Conservation (phyloP, 129 eudicot genomes). For the Sambucus nigra region DNA sequence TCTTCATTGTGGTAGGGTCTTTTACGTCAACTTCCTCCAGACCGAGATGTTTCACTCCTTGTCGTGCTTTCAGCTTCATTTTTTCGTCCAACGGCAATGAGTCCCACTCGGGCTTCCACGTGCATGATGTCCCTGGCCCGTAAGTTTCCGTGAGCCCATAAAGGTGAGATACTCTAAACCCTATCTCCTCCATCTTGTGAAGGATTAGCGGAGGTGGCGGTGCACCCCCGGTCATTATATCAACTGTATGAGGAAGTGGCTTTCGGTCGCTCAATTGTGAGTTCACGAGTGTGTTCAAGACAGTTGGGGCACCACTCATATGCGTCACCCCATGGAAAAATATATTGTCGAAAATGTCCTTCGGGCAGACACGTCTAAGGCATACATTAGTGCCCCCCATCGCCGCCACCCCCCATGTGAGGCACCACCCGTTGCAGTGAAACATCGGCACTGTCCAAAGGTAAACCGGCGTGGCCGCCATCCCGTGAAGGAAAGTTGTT, state of each 20-base stretch:
- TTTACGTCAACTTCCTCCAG: constrained; percentile 52
- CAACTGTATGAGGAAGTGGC: constrained; percentile 60
- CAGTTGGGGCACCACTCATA: constrained; percentile 91
- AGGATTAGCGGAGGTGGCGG: constrained; percentile 63
- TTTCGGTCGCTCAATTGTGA: constrained; percentile 33
- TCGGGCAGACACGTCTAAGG: constrained; percentile 50
- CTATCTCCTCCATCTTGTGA: constrained; percentile 49
- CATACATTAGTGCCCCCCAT: constrained; percentile 84
- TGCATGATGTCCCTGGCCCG: constrained; percentile 61
- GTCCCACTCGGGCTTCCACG: constrained; percentile 79
- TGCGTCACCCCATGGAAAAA: constrained; percentile 57
- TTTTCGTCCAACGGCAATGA: constrained; percentile 35
- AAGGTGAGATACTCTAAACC: constrained; percentile 53
- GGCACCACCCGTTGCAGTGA: constrained; percentile 96
- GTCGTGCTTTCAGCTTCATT: constrained; percentile 47
- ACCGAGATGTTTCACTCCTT: constrained; percentile 51
- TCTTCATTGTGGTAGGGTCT: constrained; percentile 47
- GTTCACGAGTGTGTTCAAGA: constrained; percentile 70
- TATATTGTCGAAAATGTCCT: constrained; percentile 52
- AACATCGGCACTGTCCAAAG: constrained; percentile 96
- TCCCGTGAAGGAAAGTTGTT: constrained; percentile 55
- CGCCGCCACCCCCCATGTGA: constrained; percentile 83
- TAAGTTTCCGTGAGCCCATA: constrained; percentile 62
- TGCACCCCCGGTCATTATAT: constrained; percentile 59
- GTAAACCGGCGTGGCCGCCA: constrained; percentile 52